Base-by-base conservation (phyloP, 2,329 filamentous ascomycete genomes). In the Cladosporium sp. region DNA sequence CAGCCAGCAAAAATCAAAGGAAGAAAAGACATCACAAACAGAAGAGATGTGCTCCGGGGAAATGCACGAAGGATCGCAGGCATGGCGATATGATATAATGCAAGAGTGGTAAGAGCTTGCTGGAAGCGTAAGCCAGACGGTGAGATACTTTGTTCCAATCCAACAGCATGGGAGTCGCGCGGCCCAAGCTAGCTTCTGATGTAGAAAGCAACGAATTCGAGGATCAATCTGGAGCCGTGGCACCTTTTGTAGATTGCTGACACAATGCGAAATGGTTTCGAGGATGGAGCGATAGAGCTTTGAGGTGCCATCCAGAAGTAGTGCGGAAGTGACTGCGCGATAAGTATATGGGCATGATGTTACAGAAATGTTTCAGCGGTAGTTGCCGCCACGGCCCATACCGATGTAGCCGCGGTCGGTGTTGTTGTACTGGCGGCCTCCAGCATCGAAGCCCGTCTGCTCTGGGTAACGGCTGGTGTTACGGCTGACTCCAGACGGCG, bases 401-500 rank as follows among this genome's bases (percentile, higher is more conserved):
- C 55, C 55, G n/a, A 57, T 25, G 55, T 39, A 51, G 44, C 55
- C 44, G 37, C 55, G 55, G 5, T 51, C 45, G n/a, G 47, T 25
- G 44, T 56, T 49, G 45, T 51, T 57, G 60, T 62, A 65, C 25
- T 55, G 50, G 48, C 60, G 58, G 19, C 60, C 55, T 20, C 48
- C 44, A 8, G 50, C 48, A 22, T 51, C 49, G 37, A 40, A 51
- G 53, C 42, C 56, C 17, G 56, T 28, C 60, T 54, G 60, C 58
- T 58, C 37, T 17, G 55, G 45, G 51, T 59, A 63, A 47, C 57
- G 52, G 45, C 59, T 64, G 58, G 57, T 60, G 58, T 36, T 57
- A 52, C 65, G 62, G 39, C 35, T 58, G 62, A 78, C 68, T 45
- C 90, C 89, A 64, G 86, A 83, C 28, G 90, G 89, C 63, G 92